Conservation (phyloP, 2,329 filamentous ascomycete genomes). For the Calonectria crousiana region DNA sequence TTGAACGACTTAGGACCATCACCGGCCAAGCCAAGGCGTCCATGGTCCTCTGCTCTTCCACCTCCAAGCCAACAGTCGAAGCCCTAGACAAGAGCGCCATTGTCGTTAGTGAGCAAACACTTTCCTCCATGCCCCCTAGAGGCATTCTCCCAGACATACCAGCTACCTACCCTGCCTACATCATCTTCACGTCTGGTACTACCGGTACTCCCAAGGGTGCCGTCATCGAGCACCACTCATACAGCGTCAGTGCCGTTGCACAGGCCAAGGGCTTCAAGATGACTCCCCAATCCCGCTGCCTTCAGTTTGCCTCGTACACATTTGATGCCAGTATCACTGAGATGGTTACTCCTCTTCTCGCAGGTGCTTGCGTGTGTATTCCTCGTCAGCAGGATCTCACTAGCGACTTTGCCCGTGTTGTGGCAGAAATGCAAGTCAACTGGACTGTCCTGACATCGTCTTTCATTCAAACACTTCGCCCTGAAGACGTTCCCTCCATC, state of each 20-base stretch:
- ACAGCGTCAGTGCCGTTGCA: neutral
- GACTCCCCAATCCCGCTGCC: neutral
- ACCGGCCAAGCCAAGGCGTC: neutral
- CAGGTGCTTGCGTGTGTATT: constrained; percentile 1
- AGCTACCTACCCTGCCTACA: neutral
- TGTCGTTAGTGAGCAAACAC: neutral
- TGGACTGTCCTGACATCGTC: neutral
- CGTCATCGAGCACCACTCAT: constrained; percentile 1
- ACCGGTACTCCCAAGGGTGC: neutral
- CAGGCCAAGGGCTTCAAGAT: constrained; percentile 1
- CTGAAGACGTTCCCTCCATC: neutral
- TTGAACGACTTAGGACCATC: neutral
- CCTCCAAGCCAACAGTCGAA: neutral
- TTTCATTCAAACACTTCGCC: neutral
- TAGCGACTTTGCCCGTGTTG: neutral
- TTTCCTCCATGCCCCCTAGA: neutral
- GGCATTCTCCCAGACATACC: neutral
- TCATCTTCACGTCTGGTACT: constrained; percentile 1
- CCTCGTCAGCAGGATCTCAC: neutral
- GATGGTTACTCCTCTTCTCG: neutral
- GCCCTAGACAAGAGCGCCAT: neutral
- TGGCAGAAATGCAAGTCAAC: neutral
- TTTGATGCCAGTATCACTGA: constrained; percentile 4
- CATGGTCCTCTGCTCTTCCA: neutral
- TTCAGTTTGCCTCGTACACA: neutral